Base-by-base conservation (phyloP, 1,284 basidiomycete species). In the Ganoderma leucocontextum region DNA sequence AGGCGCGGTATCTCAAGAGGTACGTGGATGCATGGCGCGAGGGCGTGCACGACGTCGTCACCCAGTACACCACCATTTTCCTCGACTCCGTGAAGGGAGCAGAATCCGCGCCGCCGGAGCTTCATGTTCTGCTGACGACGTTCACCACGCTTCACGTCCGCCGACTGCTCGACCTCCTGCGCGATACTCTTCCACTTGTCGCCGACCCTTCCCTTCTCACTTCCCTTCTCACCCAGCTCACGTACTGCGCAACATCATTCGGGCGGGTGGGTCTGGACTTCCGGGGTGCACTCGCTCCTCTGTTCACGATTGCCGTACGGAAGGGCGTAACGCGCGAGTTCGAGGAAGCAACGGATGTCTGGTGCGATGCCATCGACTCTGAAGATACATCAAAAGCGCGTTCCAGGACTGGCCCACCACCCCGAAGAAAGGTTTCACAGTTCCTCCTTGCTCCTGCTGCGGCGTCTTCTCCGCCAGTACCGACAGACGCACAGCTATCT, bases 11-110 rank as follows among this genome's bases (percentile, higher is more conserved):
- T 80, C 83, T 97, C 67, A 92, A 95, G 75, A 90, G 89, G 75
- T 97, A 96, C 80, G 90, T 97, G 73, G 97, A 98, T 76, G 81
- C 91, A 9, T 98, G 96, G 92, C 86, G 96, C 60, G 96, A 98
- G 80, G 91, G 94, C 64, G 91, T 96, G 33, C 93, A 96, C 79
- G 96, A 99, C 78, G 91, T 97, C 74, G 87, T 97, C 72, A 92
- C 91, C 19, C 96, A 98, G 79, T 98, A 91, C 75, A 88, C 91
- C 2, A 91, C 95, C 49, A 95, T 98, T 70, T 98, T 99, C 80
- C 87, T 96, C 62, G 92, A 95, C 70, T 86, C 87, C 49, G 75
- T 81, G 4, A 67, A 68, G 33, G 60, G 75, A 64, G 65, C 76
- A 17, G 70, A 65, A 1, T 62, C 70, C 8, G 62, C 68, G 2